Base-by-base conservation (phyloP, 2,329 filamentous ascomycete species). In the Ceratocystis eucalypticola region DNA sequence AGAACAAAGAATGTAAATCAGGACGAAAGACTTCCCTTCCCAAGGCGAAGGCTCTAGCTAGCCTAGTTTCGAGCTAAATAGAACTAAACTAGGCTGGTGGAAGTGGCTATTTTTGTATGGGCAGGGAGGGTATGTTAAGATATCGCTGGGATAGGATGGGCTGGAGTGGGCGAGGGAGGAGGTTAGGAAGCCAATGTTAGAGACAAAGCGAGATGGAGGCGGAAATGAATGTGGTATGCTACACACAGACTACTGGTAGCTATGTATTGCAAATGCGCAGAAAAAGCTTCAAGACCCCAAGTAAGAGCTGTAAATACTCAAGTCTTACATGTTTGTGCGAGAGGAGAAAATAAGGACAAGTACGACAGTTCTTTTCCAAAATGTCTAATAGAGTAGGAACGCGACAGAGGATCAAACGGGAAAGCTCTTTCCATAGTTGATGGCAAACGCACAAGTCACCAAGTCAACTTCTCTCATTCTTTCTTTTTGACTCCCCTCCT, bases 341-440 rank as follows among this genome's bases (percentile, higher is more conserved):
- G 37, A 41, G 37, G 37, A 41, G 12, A 41, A 41, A 5, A 41
- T 12, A 37, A 37, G 33, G 33, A 15, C 1, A 41, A 41, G 37
- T 41, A 41, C 37, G 10, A 41, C 17, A 28, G 20, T 28, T 28
- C n/a, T 20, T 10, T 22, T 20, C 53, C 7, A 5, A 17, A 10
- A 17, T 20, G 12, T 59, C 28, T 30, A 59, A 59, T 8, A 30
- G 28, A 37, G 55, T 59, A 59, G 55, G 55, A 37, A 59, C 55
- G 55, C 55, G 55, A 59, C 55, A 37, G 55, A n/a, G 55, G 28
- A 59, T 59, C 55, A 59, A 59, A 59, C 55, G 55, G 55, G 7
- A 15, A 20, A 30, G 55, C 28, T 59, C 55, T 59, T 59, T 30
- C 55, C 55, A 17, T 33, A 53, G 15, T 15, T 53, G 48, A 28